phyloP scores from a whole-genome alignment of 768 basidiomycete species.

The Lactifluus echinatus region DNA sequence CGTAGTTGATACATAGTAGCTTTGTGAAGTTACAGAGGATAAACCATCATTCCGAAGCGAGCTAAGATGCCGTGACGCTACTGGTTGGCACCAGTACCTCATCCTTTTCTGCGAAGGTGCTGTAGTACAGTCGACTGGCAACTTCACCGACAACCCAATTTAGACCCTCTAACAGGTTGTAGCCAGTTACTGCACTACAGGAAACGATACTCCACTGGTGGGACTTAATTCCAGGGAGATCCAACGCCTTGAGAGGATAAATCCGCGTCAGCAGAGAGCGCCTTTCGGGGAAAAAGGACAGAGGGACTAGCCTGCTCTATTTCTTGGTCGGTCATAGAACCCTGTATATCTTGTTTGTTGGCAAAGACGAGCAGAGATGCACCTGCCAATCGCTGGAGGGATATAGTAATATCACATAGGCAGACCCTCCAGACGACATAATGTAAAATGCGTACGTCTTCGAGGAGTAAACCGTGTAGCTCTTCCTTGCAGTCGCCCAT shows the following conservation, averaged over 20 bases:
- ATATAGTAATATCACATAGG: background rate
- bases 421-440: background rate
- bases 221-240: conserved; percentile 71
- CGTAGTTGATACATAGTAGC: background rate
- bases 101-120: conserved; percentile 28
- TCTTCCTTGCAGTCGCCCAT: conserved; percentile 88
- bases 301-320: conserved; percentile 64
- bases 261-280: conserved; percentile 2
- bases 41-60: background rate
- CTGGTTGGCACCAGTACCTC: background rate
- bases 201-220: conserved; percentile 87
- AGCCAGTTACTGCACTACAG: conserved; percentile 88
- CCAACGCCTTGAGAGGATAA: conserved; percentile 50
- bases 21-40: background rate
- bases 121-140: conserved; percentile 81
- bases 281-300: background rate
- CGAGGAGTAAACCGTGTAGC: conserved; percentile 73
- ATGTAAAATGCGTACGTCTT: conserved; percentile 59
- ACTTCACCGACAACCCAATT: conserved; percentile 91
- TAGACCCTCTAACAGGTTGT: conserved; percentile 75
- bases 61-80: background rate
- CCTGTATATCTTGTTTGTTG: conserved; percentile 93
- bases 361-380: conserved; percentile 94
- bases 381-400: conserved; percentile 78
- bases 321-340: conserved; percentile 74